Percentiles rank a stretch among this genome's conserved stretches.
Conservation (phyloP, 2,329 filamentous ascomycete genomes). For the Teratosphaeria viscida region DNA sequence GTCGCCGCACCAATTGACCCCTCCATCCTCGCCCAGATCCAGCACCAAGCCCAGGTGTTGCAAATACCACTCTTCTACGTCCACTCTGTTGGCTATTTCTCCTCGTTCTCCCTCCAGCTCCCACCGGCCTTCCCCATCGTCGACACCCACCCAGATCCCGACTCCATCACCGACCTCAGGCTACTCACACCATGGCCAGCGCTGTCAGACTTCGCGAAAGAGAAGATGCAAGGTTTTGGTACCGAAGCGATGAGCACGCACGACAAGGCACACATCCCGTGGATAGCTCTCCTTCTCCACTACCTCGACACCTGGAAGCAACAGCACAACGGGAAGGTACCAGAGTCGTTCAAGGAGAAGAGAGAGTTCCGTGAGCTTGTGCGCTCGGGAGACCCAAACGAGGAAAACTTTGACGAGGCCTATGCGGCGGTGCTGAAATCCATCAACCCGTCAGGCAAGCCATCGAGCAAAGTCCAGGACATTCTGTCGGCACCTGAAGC, state of each 20-base stretch:
- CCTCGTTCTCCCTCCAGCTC: constrained; percentile 70
- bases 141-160: constrained; percentile 87
- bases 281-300: constrained; percentile 70
- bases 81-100: constrained; percentile 87
- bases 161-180: constrained; percentile 73
- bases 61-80: constrained; percentile 68
- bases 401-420: constrained; percentile 96
- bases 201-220: constrained; percentile 54
- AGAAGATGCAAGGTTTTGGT: constrained; percentile 49
- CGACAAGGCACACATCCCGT: constrained; percentile 85
- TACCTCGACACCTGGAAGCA: constrained; percentile 74
- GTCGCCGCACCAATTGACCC: constrained; percentile 49
- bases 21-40: constrained; percentile 41
- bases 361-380: constrained; percentile 67
- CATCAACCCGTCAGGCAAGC: constrained; percentile 52
- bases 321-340: constrained; percentile 55
- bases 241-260: constrained; percentile 63
- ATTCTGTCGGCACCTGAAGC: constrained; percentile 65
- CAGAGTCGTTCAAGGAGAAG: constrained; percentile 75
- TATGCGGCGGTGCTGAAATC: constrained; percentile 77
- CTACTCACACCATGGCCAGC: constrained; percentile 80
- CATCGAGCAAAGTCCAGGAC: constrained; percentile 61
- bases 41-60: constrained; percentile 41
- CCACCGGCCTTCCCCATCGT: constrained; percentile 81
- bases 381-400: constrained; percentile 58